These are phyloP conservation scores for Neofusicoccum laricinum DNA, from an alignment of 2,329 filamentous ascomycete species.

Conservation along the genomic window DNA sequence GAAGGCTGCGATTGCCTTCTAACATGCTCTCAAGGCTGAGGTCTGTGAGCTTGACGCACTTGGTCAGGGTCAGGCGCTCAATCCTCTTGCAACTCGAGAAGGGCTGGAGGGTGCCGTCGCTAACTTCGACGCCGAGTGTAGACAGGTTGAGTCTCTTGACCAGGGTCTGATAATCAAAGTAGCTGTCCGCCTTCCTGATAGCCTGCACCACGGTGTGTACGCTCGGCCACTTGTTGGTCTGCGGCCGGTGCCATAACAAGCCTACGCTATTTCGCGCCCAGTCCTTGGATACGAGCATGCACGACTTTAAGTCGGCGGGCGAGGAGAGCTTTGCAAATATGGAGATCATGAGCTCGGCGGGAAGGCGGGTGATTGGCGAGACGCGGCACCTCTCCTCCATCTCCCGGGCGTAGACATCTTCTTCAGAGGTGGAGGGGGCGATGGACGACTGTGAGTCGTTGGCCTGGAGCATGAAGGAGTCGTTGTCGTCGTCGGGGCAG, in stretches of 20 bases:
- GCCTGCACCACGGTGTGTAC: constrained; percentile 78
- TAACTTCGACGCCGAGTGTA: constrained; percentile 70
- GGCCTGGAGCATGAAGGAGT: constrained; percentile 77
- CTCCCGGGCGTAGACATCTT: constrained; percentile 57
- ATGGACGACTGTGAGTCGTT: constrained; percentile 95
- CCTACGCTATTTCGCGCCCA: constrained; percentile 94
- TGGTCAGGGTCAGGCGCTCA: constrained; percentile 88
- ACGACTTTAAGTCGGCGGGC: constrained; percentile 74
- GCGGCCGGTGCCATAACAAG: constrained; percentile 89
- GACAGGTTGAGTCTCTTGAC: constrained; percentile 91
- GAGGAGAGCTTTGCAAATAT: constrained; percentile 82
- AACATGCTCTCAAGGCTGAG: constrained; percentile 77
- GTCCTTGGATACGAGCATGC: constrained; percentile 89
- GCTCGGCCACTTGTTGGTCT: constrained; percentile 82
- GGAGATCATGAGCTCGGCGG: constrained; percentile 90
- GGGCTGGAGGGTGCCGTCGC: constrained; percentile 82
- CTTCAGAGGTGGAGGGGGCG: constrained; percentile 75
- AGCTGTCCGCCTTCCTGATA: constrained; percentile 67
- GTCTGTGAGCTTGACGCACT: constrained; percentile 82
- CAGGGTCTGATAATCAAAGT: constrained; percentile 85
- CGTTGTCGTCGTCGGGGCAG: constrained; percentile 84
- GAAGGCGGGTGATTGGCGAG: constrained; percentile 79
- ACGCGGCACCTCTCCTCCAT: constrained; percentile 65
- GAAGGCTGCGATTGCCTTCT: constrained; percentile 71
- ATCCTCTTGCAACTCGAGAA: constrained; percentile 84